Evolutionary conservation across 2,329 filamentous ascomycete genomes (phyloP), one percentile per base, ranked within the genome.

Genomic region (Penicillium sp.): DNA sequence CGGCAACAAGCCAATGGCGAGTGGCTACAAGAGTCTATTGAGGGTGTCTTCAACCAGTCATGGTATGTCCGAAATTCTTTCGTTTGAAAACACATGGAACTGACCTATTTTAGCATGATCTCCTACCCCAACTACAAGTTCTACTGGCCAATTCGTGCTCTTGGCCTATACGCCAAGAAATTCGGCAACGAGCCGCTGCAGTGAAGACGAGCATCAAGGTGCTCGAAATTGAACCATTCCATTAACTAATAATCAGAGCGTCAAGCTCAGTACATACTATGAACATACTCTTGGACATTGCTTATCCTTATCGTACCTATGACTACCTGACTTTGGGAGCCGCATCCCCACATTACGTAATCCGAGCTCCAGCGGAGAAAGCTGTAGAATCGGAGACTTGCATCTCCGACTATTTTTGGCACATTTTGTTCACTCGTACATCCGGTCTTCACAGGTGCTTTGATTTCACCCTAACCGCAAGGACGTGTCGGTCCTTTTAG

Each of bases 111-210:
- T 68, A 88, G 86, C 81, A 98, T 97, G 91, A 99, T 99, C 63
- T 95, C 91, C 0, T 99, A 99, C 71, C 93, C 93, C 44, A 99
- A 99, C 80, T 99, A 99, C 82, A 99, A 98, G 80, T 95, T 96
- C 73, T 90, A 89, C 57, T 99, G 97, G 76, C 88, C 93, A 1
- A 90, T 98, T 72, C 96, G 96, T 78, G 95, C 95, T 2, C 75
- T 99, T 62, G 95, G 95, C 5, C 89, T 97, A 85, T 99, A 91
- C 80, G 86, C 89, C 5, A 83, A 80, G 66, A 85, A 82, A 61
- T 93, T 88, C 63, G 89, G 89, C 0, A 81, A 90, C 58, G 84
- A 87, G 55, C 81, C 78, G 67, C 72, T 90, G 44, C 56, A 72
- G 35, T 77, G 60, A 52, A 24, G 27, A 9, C 9, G 27, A 19